A percentile compares a stretch with the other conserved stretches of the same genome.
Conservation (phyloP, 1,284 basidiomycete species). For the Tylopilus sp. region DNA sequence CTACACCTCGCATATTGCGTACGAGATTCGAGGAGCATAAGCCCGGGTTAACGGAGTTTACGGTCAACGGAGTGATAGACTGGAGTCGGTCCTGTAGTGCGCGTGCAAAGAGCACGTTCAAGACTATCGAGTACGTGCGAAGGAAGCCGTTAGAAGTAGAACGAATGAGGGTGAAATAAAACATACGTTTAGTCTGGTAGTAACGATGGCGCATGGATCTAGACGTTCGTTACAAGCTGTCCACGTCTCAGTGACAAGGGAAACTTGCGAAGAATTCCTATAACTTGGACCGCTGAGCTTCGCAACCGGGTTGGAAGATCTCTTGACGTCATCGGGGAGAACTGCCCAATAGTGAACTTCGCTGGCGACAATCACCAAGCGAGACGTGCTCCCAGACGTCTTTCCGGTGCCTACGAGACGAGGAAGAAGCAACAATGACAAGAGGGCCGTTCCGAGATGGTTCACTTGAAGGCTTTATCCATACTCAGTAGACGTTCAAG, state of each 20-base stretch:
- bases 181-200: slow-evolving; percentile 17
- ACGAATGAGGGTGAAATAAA: not conserved
- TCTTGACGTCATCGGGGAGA: slow-evolving; percentile 26
- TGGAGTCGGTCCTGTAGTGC: slow-evolving; percentile 21
- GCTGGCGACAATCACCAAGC: slow-evolving; percentile 20
- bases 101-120: slow-evolving; percentile 30
- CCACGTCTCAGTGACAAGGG: too few relatives aligned
- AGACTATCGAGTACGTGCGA: slow-evolving; percentile 9
- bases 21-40: slow-evolving; percentile 44
- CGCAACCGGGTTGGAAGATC: slow-evolving; percentile 30
- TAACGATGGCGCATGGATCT: slow-evolving; percentile 24
- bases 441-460: slow-evolving; percentile 19
- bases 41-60: slow-evolving; percentile 45
- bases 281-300: slow-evolving; percentile 32
- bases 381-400: slow-evolving; percentile 10
- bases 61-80: slow-evolving; percentile 24
- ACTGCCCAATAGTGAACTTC: slow-evolving; percentile 22
- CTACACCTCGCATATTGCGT: slow-evolving; percentile 8
- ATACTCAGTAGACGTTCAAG: not conserved
- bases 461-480: slow-evolving; percentile 24
- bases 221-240: not conserved
- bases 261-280: slow-evolving; percentile 27
- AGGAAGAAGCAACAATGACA: slow-evolving; percentile 17
- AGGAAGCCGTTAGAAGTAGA: not conserved
- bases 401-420: slow-evolving; percentile 16